A percentile compares a stretch with the other conserved stretches of the same genome.
phyloP scores from a whole-genome alignment of 116 monocot genomes.

The Papilionanthe hybrid region DNA sequence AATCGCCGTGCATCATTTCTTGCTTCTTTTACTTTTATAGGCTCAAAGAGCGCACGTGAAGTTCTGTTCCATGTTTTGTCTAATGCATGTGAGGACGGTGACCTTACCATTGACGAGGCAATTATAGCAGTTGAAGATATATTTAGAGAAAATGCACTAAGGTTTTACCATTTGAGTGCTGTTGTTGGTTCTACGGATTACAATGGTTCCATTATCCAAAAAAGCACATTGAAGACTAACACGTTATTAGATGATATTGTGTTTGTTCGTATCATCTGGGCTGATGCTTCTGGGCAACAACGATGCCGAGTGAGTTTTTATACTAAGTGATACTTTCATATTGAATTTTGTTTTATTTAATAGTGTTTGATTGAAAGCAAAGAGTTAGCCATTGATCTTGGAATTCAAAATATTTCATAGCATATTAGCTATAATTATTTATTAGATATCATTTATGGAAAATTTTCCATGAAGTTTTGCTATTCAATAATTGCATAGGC shows the following conservation, averaged over 20 bases:
- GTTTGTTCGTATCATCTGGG: slow-evolving; percentile 83
- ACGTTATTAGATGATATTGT: slow-evolving; percentile 22
- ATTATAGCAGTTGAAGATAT: slow-evolving; percentile 68
- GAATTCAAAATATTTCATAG: not conserved
- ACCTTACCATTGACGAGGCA: slow-evolving; percentile 79
- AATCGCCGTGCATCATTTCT: not conserved
- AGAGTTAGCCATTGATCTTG: not conserved
- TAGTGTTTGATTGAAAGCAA: not conserved
- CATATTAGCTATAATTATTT: not conserved
- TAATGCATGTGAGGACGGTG: slow-evolving; percentile 80
- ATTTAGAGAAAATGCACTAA: slow-evolving; percentile 68
- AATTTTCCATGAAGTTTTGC: not conserved
- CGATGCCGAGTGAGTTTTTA: slow-evolving; percentile 81
- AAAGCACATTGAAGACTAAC: slow-evolving; percentile 9
- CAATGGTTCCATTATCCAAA: not conserved
- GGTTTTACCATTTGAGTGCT: slow-evolving; percentile 55
- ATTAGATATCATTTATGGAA: not conserved
- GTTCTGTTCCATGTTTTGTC: slow-evolving; percentile 67
- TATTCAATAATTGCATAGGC: not conserved
- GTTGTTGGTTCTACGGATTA: slow-evolving; percentile 33
- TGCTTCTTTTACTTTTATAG: slow-evolving; percentile 24
- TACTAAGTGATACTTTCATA: not conserved
- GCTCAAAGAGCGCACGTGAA: slow-evolving; percentile 79
- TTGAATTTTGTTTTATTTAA: not conserved
- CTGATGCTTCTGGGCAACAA: slow-evolving; percentile 79